Conservation (phyloP, 1,139 yeast genomes). For the Scheffersomyces stambukii region DNA sequence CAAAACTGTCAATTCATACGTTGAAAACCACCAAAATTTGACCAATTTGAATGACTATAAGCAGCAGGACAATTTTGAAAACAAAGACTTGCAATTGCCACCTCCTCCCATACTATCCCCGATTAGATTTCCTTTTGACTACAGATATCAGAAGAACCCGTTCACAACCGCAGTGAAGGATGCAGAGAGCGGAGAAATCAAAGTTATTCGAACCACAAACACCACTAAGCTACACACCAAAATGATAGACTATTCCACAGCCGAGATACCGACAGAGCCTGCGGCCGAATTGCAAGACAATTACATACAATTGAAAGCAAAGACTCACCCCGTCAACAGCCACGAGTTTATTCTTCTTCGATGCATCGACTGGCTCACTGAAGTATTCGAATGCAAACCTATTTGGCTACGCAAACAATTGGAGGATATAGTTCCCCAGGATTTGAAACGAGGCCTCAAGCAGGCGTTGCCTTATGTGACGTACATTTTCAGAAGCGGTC, state of each 20-base stretch:
- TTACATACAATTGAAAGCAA: slow-evolving; percentile 20
- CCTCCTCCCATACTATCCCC: slow-evolving; percentile 88
- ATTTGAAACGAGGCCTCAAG: slow-evolving; percentile 51
- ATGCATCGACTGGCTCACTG: slow-evolving; percentile 51
- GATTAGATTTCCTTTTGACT: slow-evolving; percentile 70
- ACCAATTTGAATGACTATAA: slow-evolving; percentile 30
- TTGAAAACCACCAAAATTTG: slow-evolving; percentile 34
- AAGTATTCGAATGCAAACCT: slow-evolving; percentile 66
- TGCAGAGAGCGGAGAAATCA: slow-evolving; percentile 58
- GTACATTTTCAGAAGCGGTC: slow-evolving; percentile 81
- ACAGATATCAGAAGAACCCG: slow-evolving; percentile 38
- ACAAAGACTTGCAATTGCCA: slow-evolving; percentile 59
- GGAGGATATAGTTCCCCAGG: slow-evolving; percentile 52
- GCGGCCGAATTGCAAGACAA: slow-evolving; percentile 36
- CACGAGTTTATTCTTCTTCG: slow-evolving; percentile 31
- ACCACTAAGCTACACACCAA: slow-evolving; percentile 46
- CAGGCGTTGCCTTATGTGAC: slow-evolving; percentile 82
- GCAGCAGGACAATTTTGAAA: slow-evolving; percentile 11
- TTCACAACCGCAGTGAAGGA: slow-evolving; percentile 56
- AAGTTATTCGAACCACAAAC: slow-evolving; percentile 34
- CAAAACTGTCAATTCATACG: slow-evolving; percentile 38
- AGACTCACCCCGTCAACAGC: slow-evolving; percentile 19
- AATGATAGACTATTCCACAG: slow-evolving; percentile 30
- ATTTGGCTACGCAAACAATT: slow-evolving; percentile 84
- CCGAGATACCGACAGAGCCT: slow-evolving; percentile 28